Evolutionary conservation across 306 rosid species (phyloP).

Genomic region (Quercus suber): DNA sequence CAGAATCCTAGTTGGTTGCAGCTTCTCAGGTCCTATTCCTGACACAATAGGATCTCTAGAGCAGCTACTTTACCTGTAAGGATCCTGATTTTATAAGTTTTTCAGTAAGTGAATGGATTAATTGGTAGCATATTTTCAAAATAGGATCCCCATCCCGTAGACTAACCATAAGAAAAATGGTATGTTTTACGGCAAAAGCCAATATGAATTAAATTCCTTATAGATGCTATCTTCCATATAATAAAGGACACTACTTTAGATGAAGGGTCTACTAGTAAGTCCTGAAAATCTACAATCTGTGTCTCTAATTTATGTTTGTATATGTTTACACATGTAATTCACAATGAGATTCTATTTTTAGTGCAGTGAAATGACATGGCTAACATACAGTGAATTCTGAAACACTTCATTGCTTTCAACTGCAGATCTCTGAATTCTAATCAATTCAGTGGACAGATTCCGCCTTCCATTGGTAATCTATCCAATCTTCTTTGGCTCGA

Average conservation of each 20-base stretch:
- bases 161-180: too few species aligned
- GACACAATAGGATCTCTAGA: constrained; percentile 51
- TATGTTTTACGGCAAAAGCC: too few species aligned
- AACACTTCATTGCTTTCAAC: constrained; percentile 16
- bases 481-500: constrained; percentile 39
- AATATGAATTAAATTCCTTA: too few species aligned
- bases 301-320: neutral
- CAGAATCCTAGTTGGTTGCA: constrained; percentile 60
- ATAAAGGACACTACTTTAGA: too few species aligned
- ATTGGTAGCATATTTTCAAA: too few species aligned
- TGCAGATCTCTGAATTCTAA: constrained; percentile 49
- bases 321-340: neutral
- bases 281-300: neutral
- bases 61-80: constrained; percentile 57
- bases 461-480: constrained; percentile 47
- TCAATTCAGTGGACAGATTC: constrained; percentile 34
- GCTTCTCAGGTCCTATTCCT: constrained; percentile 67
- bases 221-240: too few species aligned
- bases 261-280: neutral
- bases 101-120: too few species aligned
- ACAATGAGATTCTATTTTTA: neutral
- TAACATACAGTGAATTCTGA: neutral
- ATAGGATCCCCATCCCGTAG: too few species aligned
- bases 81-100: neutral
- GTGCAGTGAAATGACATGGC: neutral